Conservation (phyloP, 202 grass and related monocot genomes). For the Panicum hallii region DNA sequence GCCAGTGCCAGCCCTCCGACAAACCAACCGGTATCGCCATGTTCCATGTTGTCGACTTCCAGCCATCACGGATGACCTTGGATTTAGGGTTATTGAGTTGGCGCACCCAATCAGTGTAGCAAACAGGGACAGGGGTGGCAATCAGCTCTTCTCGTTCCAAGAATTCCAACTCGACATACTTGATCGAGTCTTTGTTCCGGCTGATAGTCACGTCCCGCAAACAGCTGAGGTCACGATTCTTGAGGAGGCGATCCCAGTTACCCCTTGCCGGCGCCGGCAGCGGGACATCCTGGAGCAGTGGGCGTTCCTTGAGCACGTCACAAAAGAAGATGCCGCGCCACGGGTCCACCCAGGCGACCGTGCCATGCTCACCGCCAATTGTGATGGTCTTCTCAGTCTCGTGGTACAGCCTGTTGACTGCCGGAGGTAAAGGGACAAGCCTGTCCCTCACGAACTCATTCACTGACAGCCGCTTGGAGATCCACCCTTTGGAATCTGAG, state of each 20-base stretch:
- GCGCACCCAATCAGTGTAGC: constrained; percentile 21
- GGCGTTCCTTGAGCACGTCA: constrained; percentile 25
- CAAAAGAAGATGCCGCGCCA: constrained; percentile 43
- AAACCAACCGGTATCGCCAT: constrained; percentile 20
- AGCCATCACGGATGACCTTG: constrained; percentile 17
- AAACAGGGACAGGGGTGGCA: neutral
- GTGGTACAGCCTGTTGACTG: constrained; percentile 18
- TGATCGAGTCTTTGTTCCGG: constrained; percentile 33
- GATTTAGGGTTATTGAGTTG: neutral
- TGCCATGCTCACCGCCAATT: constrained; percentile 14
- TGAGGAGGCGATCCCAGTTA: constrained; percentile 25
- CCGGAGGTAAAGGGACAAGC: neutral
- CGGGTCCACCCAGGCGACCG: constrained; percentile 41
- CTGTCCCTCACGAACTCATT: neutral
- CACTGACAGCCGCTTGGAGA: constrained; percentile 33
- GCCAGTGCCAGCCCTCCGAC: constrained; percentile 17
- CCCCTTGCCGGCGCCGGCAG: constrained; percentile 15
- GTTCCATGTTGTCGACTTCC: constrained; percentile 40
- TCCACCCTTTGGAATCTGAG: constrained; percentile 19
- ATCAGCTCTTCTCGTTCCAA: neutral
- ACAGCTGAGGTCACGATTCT: neutral
- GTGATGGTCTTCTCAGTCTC: constrained; percentile 42
- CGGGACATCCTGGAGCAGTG: neutral
- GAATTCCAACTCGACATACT: constrained; percentile 7
- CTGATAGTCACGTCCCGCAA: constrained; percentile 35